Base-by-base conservation (phyloP, 129 eudicot species). In the Centrapalus pauciflorus region DNA sequence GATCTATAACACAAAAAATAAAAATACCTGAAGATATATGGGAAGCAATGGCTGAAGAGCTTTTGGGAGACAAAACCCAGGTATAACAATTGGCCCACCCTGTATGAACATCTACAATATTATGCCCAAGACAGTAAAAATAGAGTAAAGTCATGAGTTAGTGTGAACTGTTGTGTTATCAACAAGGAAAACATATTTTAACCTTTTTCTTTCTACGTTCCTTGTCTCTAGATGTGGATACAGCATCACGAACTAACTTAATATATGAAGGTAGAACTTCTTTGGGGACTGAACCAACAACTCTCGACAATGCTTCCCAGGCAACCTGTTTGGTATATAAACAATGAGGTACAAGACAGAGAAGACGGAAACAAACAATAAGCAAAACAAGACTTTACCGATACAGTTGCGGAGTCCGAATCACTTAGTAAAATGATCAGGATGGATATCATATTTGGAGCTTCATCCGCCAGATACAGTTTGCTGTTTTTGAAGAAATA, bases 1-100 rank as follows among this genome's bases (percentile, higher is more conserved):
- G 46, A 56, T 12, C 50, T 37, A 55, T 30, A 14, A 49, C 34
- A 51, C 20, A 38, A 10, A 26, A n/a, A 55, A 41, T 4, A 37
- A 41, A 41, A 38, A 45, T 73, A 93, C 98, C 96, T 93, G 99
- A 29, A 93, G 99, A 79, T 83, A 93, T 81, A 93, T 75, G 11
- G 99, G 96, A 74, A 93, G 91, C 71, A 93, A 76, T 34, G 99
- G 99, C 56, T 89, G 99, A 82, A 93, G 96, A 64, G 99, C 96
- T 80, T 89, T 93, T 4, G 96, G 96, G 25, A 93, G 95, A 82
- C 99, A 93, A 33, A 93, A 83, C 56, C 99, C 99, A 38, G 99
- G 95, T 54, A 93, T 80, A 59, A 93, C 75, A 82, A 93, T 82
- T 43, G 92, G 87, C 29, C 99, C 99, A 45, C 96, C 99, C 99